Conservation (phyloP, 257 asterid genomes). For the Catharanthus roseus region DNA sequence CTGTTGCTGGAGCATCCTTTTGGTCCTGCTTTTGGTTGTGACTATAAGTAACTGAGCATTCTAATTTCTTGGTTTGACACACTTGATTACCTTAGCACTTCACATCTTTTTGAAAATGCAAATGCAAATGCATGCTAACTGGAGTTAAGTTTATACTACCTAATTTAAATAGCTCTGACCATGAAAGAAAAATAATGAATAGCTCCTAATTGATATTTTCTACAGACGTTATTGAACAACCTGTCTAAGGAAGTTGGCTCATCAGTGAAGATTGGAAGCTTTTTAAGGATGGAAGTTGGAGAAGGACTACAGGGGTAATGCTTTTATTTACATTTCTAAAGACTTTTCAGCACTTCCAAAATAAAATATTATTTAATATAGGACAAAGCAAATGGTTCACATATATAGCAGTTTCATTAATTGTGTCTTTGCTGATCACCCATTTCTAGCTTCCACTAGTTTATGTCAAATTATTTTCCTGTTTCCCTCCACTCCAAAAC, state of each 20-base stretch:
- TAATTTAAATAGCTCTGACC: conserved; percentile 1
- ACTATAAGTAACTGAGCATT: neutral
- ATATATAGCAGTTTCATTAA: neutral
- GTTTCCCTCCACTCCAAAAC: neutral
- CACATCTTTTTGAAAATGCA: neutral
- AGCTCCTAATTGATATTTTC: conserved; percentile 18
- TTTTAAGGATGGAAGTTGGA: conserved; percentile 86
- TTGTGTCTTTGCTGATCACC: neutral
- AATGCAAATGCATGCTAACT: neutral
- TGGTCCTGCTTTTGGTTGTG: neutral
- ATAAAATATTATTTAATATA: neutral
- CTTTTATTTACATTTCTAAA: neutral
- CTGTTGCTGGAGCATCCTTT: neutral
- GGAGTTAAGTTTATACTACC: neutral
- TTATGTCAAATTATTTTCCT: neutral
- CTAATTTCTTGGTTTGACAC: neutral
- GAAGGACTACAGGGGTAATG: conserved; percentile 73
- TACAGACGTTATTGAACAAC: conserved; percentile 64
- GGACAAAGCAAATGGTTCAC: neutral
- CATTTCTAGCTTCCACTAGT: neutral
- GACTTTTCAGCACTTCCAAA: neutral
- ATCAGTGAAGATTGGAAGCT: conserved; percentile 64
- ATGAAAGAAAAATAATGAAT: too few species aligned
- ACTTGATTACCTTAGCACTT: neutral
- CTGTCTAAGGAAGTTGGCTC: conserved; percentile 84